Percentiles rank a stretch among this genome's conserved stretches.
Conservation (phyloP, 2,329 filamentous ascomycete genomes). For the Cladophialophora yegresii region DNA sequence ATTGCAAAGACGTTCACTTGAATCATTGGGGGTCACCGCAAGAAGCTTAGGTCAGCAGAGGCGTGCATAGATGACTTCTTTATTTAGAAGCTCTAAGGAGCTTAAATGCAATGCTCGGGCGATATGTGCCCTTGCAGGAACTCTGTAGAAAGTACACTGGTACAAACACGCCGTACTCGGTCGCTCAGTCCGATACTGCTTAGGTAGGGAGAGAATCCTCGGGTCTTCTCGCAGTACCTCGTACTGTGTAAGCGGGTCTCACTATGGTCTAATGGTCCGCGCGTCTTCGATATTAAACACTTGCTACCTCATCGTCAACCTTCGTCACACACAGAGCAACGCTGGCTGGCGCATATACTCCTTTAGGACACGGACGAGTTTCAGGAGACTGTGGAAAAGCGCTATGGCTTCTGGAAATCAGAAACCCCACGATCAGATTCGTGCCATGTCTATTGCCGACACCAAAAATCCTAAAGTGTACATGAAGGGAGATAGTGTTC, state of each 20-base stretch:
- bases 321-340: not conserved
- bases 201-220: not conserved
- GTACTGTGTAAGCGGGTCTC: not conserved
- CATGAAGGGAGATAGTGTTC: conserved; percentile 23
- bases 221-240: not conserved
- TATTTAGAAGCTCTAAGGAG: conserved; percentile 15
- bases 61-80: conserved; percentile 1
- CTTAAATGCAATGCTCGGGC: not conserved
- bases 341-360: conserved; percentile 5
- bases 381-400: not conserved
- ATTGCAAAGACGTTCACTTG: not conserved
- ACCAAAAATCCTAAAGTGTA: conserved; percentile 4
- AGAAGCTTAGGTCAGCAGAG: not conserved
- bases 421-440: not conserved
- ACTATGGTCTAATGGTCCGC: not conserved
- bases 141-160: not conserved
- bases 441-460: conserved; percentile 3
- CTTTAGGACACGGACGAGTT: conserved; percentile 8
- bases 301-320: conserved; percentile 15
- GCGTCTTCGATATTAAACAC: conserved; percentile 18
- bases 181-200: not conserved
- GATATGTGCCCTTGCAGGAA: conserved; percentile 2
- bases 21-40: not conserved
- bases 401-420: conserved; percentile 7
- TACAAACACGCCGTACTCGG: not conserved